These are phyloP conservation scores for Malus sylvestris DNA, from an alignment of 306 rosid genomes.

Conservation along the genomic window DNA sequence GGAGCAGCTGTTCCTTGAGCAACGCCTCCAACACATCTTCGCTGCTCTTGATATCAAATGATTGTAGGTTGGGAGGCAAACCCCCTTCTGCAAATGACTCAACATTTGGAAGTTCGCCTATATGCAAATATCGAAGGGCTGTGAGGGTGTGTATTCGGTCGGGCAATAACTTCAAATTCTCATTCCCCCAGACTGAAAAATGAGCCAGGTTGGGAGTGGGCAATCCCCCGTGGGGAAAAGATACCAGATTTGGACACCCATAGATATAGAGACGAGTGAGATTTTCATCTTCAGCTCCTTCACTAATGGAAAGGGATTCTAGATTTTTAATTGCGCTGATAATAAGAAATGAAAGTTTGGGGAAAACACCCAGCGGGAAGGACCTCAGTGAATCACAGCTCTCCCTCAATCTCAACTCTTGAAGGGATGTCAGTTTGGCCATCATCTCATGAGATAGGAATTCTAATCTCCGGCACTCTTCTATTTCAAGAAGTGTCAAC, in stretches of 20 bases:
- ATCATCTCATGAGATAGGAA: background rate
- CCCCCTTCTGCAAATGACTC: background rate
- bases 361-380: background rate
- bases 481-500: rapidly evolving
- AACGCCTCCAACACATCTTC: background rate
- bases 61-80: too few relatives aligned
- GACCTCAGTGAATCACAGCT: background rate
- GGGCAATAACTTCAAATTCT: background rate
- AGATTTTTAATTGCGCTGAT: background rate
- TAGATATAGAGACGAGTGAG: too few relatives aligned
- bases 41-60: too few relatives aligned
- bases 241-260: slow-evolving; percentile 27
- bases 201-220: slow-evolving; percentile 17
- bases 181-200: rapidly evolving
- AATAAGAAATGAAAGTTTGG: rapidly evolving
- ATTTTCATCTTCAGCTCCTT: background rate
- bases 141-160: too few relatives aligned
- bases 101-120: background rate
- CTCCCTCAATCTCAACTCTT: rapidly evolving
- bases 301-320: slow-evolving; percentile 17
- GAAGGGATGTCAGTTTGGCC: background rate
- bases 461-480: background rate
- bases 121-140: rapidly evolving
- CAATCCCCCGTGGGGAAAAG: slow-evolving; percentile 28
- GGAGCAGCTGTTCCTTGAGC: too few relatives aligned